Evolutionary conservation across 306 rosid species (phyloP).

Genomic region (Cicer yamashitae): DNA sequence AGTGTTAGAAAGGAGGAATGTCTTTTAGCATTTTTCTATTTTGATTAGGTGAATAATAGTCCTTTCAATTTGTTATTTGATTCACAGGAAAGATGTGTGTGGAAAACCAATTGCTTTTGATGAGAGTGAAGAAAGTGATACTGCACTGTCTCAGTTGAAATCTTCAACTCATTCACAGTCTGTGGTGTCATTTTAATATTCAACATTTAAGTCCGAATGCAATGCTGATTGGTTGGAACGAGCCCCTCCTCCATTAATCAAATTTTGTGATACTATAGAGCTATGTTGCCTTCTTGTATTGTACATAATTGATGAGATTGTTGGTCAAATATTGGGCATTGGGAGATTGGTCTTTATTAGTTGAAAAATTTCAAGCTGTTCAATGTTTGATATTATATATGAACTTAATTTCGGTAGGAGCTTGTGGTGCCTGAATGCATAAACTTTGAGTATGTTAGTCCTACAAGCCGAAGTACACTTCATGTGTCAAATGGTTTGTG

Average conservation of each 20-base stretch:
- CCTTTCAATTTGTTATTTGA: conserved; percentile 27
- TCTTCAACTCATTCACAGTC: conserved; percentile 69
- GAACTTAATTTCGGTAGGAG: not conserved
- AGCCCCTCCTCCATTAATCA: conserved; percentile 32
- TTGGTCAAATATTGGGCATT: conserved; percentile 33
- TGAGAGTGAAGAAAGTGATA: conserved; percentile 76
- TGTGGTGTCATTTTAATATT: conserved; percentile 67
- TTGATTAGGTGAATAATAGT: conserved; percentile 7
- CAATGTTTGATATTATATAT: not conserved
- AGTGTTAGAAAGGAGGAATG: not conserved
- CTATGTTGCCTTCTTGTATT: conserved; percentile 45
- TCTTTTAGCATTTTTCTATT: not conserved
- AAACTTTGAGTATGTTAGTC: too few relatives aligned
- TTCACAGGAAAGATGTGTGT: conserved; percentile 65
- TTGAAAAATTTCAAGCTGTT: conserved; percentile 24
- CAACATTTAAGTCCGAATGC: conserved; percentile 28
- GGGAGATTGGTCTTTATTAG: conserved; percentile 19
- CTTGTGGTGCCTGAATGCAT: too few relatives aligned
- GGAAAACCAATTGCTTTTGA: conserved; percentile 65
- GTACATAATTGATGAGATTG: conserved; percentile 43
- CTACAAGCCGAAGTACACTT: too few relatives aligned
- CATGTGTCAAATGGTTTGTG: too few relatives aligned
- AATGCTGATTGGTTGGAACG: conserved; percentile 41
- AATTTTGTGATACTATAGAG: conserved; percentile 42
- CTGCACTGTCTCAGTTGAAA: conserved; percentile 74